phyloP scores from a whole-genome alignment of 345 rosid species.

The Raphanus sativus region DNA sequence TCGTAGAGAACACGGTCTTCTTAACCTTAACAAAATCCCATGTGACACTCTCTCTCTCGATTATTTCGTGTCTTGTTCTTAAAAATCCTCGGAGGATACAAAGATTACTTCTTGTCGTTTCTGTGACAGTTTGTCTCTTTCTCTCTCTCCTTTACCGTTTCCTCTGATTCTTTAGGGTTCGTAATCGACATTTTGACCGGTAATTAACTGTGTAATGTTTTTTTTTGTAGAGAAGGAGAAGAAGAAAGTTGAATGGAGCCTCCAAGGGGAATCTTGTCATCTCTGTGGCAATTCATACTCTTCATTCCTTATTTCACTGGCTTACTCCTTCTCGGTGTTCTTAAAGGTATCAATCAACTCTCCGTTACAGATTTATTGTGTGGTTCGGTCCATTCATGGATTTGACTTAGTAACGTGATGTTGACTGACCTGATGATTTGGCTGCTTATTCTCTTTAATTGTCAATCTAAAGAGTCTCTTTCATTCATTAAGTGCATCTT shows the following conservation, averaged over 20 bases:
- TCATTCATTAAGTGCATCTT: not conserved
- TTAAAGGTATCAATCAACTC: slow-evolving; percentile 53
- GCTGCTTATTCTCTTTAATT: not conserved
- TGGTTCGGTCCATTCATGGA: not conserved
- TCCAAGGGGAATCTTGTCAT: slow-evolving; percentile 62
- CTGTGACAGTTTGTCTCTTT: slow-evolving; percentile 19
- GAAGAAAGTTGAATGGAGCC: slow-evolving; percentile 55
- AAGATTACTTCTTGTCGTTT: slow-evolving; percentile 26
- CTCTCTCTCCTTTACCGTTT: slow-evolving; percentile 11
- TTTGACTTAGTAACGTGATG: not conserved
- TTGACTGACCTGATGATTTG: not conserved
- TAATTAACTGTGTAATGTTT: no score
- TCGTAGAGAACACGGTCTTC: slow-evolving; percentile 14
- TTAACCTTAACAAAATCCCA: slow-evolving; percentile 21
- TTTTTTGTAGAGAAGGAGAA: no score
- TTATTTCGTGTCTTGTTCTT: not conserved
- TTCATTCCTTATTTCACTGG: slow-evolving; percentile 87
- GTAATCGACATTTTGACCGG: no score
- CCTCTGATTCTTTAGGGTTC: slow-evolving; percentile 11
- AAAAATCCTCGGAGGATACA: slow-evolving; percentile 23
- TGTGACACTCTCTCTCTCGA: slow-evolving; percentile 2
- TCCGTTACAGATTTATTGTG: no score
- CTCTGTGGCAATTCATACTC: slow-evolving; percentile 65
- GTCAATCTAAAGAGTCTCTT: not conserved
- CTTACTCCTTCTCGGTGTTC: slow-evolving; percentile 66